phyloP scores from a whole-genome alignment of 176 grass and related monocot species.

The Avena eriantha region DNA sequence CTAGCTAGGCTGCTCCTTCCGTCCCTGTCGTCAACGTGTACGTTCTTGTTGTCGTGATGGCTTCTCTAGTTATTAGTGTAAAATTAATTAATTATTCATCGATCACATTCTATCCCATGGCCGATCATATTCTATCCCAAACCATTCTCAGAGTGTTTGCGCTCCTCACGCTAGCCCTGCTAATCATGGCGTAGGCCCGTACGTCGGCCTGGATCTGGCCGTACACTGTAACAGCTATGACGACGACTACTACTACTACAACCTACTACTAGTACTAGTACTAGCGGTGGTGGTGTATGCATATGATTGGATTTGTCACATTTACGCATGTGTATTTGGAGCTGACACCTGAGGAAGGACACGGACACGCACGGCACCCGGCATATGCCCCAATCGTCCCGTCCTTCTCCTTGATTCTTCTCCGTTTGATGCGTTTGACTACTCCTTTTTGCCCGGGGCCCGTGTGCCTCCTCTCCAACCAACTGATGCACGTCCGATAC shows the following conservation, averaged over 20 bases:
- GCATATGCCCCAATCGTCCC: not conserved
- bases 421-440: constrained; percentile 31
- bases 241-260: not conserved
- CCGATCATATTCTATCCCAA: not conserved
- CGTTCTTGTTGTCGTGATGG: not conserved
- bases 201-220: not conserved
- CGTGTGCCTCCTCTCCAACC: not conserved
- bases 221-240: constrained; percentile 2
- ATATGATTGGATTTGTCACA: constrained; percentile 10
- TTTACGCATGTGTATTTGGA: not conserved
- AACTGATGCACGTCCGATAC: constrained; percentile 4
- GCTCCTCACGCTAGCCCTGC: not conserved
- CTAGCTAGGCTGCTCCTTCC: too few relatives aligned
- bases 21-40: not conserved
- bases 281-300: not conserved
- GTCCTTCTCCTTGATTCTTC: not conserved
- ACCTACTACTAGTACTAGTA: not conserved
- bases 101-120: not conserved
- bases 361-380: not conserved
- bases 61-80: not conserved
- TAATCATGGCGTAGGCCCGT: not conserved
- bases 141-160: too few relatives aligned
- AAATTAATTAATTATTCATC: constrained; percentile 21
- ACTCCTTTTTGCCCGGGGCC: not conserved
- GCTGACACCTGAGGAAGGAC: constrained; percentile 44